Evolutionary conservation across 2,329 filamentous ascomycete genomes (phyloP).

Genomic region (Colletotrichum eremochloae): DNA sequence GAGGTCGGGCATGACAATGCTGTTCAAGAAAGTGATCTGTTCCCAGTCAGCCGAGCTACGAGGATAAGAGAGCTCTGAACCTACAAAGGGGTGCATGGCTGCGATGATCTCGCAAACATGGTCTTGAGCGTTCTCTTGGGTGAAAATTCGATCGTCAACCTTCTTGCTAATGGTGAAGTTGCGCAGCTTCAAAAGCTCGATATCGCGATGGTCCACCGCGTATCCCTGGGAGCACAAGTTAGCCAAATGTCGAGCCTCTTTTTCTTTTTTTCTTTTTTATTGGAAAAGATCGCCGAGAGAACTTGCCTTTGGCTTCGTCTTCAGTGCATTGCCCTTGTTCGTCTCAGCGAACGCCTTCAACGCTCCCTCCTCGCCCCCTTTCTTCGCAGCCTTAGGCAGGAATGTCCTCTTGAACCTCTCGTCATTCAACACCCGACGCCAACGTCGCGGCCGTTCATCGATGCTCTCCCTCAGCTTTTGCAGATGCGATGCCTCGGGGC

Average conservation of each 20-base stretch:
- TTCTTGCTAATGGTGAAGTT: constrained; percentile 81
- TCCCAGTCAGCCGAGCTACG: constrained; percentile 2
- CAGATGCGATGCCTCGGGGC: constrained; percentile 77
- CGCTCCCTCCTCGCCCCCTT: constrained; percentile 68
- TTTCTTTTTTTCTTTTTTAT: neutral
- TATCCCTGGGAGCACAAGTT: constrained; percentile 72
- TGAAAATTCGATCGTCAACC: constrained; percentile 75
- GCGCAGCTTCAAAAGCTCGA: constrained; percentile 82
- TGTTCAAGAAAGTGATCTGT: constrained; percentile 79
- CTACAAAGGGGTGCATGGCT: constrained; percentile 84
- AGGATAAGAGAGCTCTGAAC: constrained; percentile 52
- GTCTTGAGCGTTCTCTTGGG: constrained; percentile 72
- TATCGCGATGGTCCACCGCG: constrained; percentile 79
- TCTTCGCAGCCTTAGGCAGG: constrained; percentile 60
- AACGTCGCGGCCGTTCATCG: constrained; percentile 77
- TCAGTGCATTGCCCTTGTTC: constrained; percentile 82
- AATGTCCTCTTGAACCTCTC: constrained; percentile 74
- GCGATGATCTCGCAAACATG: constrained; percentile 74
- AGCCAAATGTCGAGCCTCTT: neutral
- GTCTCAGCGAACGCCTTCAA: constrained; percentile 77
- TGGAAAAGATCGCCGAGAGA: neutral
- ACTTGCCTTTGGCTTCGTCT: constrained; percentile 86
- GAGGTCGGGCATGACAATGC: constrained; percentile 79
- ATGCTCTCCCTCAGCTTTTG: constrained; percentile 79
- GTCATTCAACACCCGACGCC: constrained; percentile 76